Evolutionary conservation across 805 yeast species (phyloP).

Genomic region (Ogataea populi-albae): DNA sequence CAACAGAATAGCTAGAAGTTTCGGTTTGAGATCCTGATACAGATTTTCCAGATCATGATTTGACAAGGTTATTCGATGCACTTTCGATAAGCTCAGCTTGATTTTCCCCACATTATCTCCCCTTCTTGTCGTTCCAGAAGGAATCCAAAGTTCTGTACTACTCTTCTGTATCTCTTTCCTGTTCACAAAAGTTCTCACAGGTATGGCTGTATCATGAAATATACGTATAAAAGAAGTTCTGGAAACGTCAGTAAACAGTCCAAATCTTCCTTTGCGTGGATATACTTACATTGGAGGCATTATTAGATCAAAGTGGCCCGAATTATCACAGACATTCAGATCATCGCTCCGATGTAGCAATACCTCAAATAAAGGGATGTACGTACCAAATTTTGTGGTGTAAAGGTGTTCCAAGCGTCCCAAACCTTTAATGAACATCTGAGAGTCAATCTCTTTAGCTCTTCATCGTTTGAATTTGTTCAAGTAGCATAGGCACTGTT

Average conservation of each 20-base stretch:
- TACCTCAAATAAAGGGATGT: too few relatives aligned
- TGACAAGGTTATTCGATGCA: slow-evolving; percentile 23
- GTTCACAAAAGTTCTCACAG: slow-evolving; percentile 29
- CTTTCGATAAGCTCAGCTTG: slow-evolving; percentile 18
- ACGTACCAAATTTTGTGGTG: too few relatives aligned
- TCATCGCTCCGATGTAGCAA: too few relatives aligned
- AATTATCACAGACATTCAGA: too few relatives aligned
- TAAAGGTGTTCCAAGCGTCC: too few relatives aligned
- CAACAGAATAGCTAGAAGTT: slow-evolving; percentile 19
- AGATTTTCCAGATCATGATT: slow-evolving; percentile 23
- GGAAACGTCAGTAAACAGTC: background rate
- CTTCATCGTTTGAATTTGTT: too few relatives aligned
- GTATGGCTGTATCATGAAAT: slow-evolving; percentile 14
- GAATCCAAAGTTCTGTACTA: slow-evolving; percentile 13
- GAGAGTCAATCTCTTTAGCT: too few relatives aligned
- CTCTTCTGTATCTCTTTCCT: slow-evolving; percentile 22
- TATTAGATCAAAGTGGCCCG: too few relatives aligned
- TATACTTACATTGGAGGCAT: slow-evolving; percentile 28
- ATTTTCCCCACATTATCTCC: slow-evolving; percentile 1
- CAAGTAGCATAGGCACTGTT: background rate
- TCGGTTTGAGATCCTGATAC: slow-evolving; percentile 18
- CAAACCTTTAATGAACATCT: too few relatives aligned
- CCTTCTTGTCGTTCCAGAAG: background rate
- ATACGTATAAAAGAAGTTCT: slow-evolving; percentile 25
- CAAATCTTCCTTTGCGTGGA: too few relatives aligned